phyloP scores from a whole-genome alignment of 805 yeast species.

The Diddensiella caesifluorescens region DNA sequence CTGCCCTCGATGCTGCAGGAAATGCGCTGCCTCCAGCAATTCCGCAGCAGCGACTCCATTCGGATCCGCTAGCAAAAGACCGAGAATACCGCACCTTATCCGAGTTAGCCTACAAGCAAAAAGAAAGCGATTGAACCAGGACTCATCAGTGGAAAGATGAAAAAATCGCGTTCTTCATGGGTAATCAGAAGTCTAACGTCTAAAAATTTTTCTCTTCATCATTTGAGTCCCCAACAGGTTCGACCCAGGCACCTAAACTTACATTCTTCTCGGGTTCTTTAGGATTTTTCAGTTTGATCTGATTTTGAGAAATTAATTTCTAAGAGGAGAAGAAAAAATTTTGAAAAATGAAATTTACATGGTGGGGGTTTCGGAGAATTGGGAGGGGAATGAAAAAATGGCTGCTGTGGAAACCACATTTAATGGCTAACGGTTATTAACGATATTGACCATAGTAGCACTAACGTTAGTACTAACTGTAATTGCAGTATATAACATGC shows the following conservation, averaged over 20 bases:
- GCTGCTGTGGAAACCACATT: too few relatives aligned
- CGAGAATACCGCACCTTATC: constrained; percentile 91
- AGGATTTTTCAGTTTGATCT: background rate
- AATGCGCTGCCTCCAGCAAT: constrained; percentile 85
- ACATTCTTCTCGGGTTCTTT: background rate
- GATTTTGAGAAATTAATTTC: background rate
- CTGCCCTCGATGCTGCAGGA: constrained; percentile 95
- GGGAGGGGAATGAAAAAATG: too few relatives aligned
- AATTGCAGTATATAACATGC: background rate
- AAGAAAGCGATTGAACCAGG: background rate
- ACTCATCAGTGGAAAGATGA: constrained; percentile 19
- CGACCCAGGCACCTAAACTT: background rate
- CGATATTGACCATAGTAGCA: too few relatives aligned
- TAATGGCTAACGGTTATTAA: too few relatives aligned
- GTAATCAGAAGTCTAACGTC: constrained; percentile 26
- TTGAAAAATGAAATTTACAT: background rate
- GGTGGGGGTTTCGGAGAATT: too few relatives aligned
- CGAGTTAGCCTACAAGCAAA: background rate
- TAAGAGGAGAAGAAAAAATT: background rate
- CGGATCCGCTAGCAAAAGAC: constrained; percentile 76
- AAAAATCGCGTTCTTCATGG: constrained; percentile 13
- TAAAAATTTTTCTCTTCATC: constrained; percentile 20
- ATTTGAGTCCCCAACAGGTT: constrained; percentile 2
- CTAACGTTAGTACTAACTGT: too few relatives aligned
- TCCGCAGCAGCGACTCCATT: constrained; percentile 76